Evolutionary conservation across 2,329 filamentous ascomycete species (phyloP).

Genomic region (Fusarium foetens): DNA sequence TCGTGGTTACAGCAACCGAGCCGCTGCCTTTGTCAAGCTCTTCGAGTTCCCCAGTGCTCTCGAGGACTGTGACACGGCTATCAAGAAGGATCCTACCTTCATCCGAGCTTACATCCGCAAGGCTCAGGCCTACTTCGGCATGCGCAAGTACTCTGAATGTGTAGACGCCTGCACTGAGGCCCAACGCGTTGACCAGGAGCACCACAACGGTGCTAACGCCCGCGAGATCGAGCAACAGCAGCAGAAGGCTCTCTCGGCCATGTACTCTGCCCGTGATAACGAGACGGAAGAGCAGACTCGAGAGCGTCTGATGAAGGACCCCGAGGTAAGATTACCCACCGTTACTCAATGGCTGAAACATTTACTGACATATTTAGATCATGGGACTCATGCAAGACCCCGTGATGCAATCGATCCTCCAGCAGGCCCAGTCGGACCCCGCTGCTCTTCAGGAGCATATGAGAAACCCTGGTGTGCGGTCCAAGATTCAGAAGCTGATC

Average conservation of each 20-base stretch:
- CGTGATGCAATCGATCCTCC: slow-evolving; percentile 96
- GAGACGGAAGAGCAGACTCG: slow-evolving; percentile 97
- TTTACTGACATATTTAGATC: slow-evolving; percentile 65
- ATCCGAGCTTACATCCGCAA: slow-evolving; percentile 97
- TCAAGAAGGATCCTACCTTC: slow-evolving; percentile 90
- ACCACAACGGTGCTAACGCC: slow-evolving; percentile 77
- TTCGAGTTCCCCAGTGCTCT: slow-evolving; percentile 95
- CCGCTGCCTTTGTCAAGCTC: slow-evolving; percentile 95
- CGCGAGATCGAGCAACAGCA: slow-evolving; percentile 94
- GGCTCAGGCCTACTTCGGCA: slow-evolving; percentile 93
- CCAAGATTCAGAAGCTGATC: slow-evolving; percentile 94
- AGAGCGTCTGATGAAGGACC: slow-evolving; percentile 88
- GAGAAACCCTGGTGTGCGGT: slow-evolving; percentile 85
- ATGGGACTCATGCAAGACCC: slow-evolving; percentile 93
- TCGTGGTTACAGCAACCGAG: slow-evolving; percentile 96
- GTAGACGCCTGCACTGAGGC: slow-evolving; percentile 90
- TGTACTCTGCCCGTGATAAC: slow-evolving; percentile 90
- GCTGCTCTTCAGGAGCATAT: slow-evolving; percentile 96
- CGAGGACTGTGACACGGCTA: slow-evolving; percentile 89
- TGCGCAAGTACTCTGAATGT: slow-evolving; percentile 98
- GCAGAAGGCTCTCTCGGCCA: slow-evolving; percentile 89
- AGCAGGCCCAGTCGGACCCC: slow-evolving; percentile 94
- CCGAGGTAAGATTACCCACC: slow-evolving; percentile 73
- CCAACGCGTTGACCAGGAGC: slow-evolving; percentile 75
- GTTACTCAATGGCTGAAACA: background rate